A percentile compares a stretch with the other conserved stretches of the same genome.
These are phyloP conservation scores for Hymenoscyphus infarciens DNA, from an alignment of 2,329 filamentous ascomycete species.

Conservation along the genomic window DNA sequence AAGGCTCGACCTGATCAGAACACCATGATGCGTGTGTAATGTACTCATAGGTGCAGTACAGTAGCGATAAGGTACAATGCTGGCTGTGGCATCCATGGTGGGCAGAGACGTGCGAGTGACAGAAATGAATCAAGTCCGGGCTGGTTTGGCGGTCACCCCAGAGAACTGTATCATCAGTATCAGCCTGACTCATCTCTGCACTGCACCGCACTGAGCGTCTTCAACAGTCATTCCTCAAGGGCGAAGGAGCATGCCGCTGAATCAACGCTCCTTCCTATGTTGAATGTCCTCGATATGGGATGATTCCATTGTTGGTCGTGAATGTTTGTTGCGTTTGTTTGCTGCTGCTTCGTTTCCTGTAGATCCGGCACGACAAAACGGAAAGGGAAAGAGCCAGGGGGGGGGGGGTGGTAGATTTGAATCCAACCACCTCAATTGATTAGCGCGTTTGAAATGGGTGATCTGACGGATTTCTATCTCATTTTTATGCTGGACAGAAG, in stretches of 20 bases:
- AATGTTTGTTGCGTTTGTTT: too few relatives aligned
- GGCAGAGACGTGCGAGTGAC: constrained; percentile 4
- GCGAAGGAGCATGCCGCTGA: background rate
- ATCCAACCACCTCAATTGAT: background rate
- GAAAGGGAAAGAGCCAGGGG: background rate
- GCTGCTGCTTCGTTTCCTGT: too few relatives aligned
- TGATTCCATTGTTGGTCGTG: background rate
- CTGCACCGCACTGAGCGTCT: too few relatives aligned
- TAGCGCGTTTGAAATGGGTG: constrained; percentile 7
- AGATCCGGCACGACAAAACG: background rate
- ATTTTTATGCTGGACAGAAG: background rate
- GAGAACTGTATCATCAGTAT: constrained; percentile 8
- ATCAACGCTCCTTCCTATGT: background rate
- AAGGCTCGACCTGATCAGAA: background rate
- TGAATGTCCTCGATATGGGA: background rate
- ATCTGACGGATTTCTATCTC: background rate
- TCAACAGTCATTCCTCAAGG: background rate
- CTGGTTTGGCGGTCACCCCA: constrained; percentile 5
- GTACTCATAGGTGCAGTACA: background rate
- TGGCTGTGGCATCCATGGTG: background rate
- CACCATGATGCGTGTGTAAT: background rate
- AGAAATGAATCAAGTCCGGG: background rate
- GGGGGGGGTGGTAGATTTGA: too few relatives aligned
- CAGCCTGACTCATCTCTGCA: constrained; percentile 10
- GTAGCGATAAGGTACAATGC: background rate